A percentile compares a stretch with the other conserved stretches of the same genome.
These are phyloP conservation scores for Syncephalis plumigaleata DNA, from an alignment of 371 early-diverging fungal species.

Conservation along the genomic window DNA sequence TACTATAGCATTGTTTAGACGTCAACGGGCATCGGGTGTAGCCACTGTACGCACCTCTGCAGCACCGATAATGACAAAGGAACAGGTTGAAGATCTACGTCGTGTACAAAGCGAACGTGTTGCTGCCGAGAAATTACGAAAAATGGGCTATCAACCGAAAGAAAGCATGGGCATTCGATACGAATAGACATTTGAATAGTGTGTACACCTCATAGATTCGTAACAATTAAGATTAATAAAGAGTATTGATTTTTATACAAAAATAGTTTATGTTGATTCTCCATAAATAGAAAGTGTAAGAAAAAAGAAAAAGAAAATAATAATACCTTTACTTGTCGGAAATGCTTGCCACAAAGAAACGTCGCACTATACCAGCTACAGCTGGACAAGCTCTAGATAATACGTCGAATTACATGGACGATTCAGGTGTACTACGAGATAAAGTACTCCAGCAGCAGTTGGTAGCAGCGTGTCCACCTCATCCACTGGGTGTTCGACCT, in stretches of 20 bases:
- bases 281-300: too few species aligned
- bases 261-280: too few species aligned
- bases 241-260: too few species aligned
- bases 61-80: conserved; percentile 16
- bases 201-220: too few species aligned
- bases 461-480: conserved; percentile 3
- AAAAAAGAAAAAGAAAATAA: background rate
- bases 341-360: background rate
- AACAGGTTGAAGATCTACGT: conserved; percentile 31
- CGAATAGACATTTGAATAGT: conserved; percentile 13
- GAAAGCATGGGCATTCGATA: conserved; percentile 22
- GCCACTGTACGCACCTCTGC: conserved; percentile 2
- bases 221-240: too few species aligned
- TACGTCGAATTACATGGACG: background rate
- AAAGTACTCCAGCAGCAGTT: background rate
- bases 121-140: conserved; percentile 36
- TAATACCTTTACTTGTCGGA: too few species aligned
- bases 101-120: conserved; percentile 38
- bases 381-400: too few species aligned
- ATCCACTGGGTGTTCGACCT: conserved; percentile 40
- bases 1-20: too few species aligned
- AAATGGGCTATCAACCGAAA: conserved; percentile 30
- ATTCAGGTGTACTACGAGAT: background rate
- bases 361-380: background rate
- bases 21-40: conserved; percentile 3